These are phyloP conservation scores for Aspergillus clavatus DNA, from an alignment of 2,329 filamentous ascomycete genomes.

Conservation along the genomic window DNA sequence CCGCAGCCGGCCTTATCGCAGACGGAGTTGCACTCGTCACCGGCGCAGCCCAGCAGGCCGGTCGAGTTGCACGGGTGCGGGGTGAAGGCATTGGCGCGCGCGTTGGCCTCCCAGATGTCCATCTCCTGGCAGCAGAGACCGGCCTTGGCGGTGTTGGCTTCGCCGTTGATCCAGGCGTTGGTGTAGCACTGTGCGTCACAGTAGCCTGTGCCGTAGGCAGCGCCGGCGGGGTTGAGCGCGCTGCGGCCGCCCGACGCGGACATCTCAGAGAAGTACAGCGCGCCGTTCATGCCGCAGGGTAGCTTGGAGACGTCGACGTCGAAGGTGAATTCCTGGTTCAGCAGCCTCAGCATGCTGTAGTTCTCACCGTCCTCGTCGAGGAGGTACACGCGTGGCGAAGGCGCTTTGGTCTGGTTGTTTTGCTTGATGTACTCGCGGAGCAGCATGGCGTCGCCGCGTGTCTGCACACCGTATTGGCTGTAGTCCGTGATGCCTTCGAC, in stretches of 20 bases:
- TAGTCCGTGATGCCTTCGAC: constrained; percentile 52
- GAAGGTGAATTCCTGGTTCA: constrained; percentile 64
- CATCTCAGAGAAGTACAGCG: constrained; percentile 61
- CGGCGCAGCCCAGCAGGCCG: constrained; percentile 45
- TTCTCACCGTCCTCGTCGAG: constrained; percentile 55
- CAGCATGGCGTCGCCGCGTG: constrained; percentile 43
- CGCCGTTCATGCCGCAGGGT: constrained; percentile 66
- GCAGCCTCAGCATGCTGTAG: constrained; percentile 59
- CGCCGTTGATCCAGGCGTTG: constrained; percentile 50
- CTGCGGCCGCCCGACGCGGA: constrained; percentile 53
- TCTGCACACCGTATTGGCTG: constrained; percentile 47
- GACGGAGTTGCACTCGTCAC: constrained; percentile 42
- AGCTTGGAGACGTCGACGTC: constrained; percentile 64
- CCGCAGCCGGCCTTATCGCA: constrained; percentile 65
- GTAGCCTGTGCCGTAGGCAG: constrained; percentile 57
- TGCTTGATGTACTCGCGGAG: constrained; percentile 42
- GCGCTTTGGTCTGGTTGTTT: constrained; percentile 21
- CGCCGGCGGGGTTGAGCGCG: constrained; percentile 50
- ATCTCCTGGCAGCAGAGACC: constrained; percentile 63
- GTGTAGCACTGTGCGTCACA: constrained; percentile 54
- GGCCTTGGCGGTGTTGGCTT: constrained; percentile 45
- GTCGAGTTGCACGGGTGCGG: constrained; percentile 56
- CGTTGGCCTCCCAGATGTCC: constrained; percentile 66
- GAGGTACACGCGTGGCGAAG: constrained; percentile 53
- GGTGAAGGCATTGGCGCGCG: constrained; percentile 56